These are phyloP conservation scores for Neonothopanus nambi DNA, from an alignment of 1,284 basidiomycete species.

Conservation along the genomic window DNA sequence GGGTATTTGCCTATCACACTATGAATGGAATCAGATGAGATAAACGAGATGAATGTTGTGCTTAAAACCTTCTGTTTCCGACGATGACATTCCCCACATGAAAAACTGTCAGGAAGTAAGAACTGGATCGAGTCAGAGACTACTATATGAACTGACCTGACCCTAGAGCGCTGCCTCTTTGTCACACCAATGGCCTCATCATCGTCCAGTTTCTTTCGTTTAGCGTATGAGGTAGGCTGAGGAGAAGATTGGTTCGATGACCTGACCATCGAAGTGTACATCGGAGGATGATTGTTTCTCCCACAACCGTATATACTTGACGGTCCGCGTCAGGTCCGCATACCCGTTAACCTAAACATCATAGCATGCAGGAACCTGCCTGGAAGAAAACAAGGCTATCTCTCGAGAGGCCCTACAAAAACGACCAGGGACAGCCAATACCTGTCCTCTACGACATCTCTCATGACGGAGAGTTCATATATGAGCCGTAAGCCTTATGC, in stretches of 20 bases:
- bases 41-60: conserved; percentile 8
- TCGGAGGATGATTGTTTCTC: neutral
- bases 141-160: conserved; percentile 47
- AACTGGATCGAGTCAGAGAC: neutral
- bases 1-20: conserved; percentile 81
- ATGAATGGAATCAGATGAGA: conserved; percentile 22
- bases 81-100: conserved; percentile 84
- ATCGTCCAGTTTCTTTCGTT: conserved; percentile 67
- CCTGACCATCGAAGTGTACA: conserved; percentile 32
- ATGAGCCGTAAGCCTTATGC: no score
- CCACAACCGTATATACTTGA: no score
- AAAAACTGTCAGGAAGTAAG: conserved; percentile 53
- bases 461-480: conserved; percentile 63
- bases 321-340: no score
- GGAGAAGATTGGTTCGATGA: conserved; percentile 26
- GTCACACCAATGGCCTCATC: conserved; percentile 45
- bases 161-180: conserved; percentile 75
- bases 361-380: neutral
- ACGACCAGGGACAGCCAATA: conserved; percentile 63
- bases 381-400: conserved; percentile 53
- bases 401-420: conserved; percentile 76
- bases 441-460: conserved; percentile 69
- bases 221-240: conserved; percentile 30
- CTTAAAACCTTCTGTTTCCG: conserved; percentile 70
- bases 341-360: no score